These are phyloP conservation scores for Blastomyces emzantsi DNA, from an alignment of 2,329 filamentous ascomycete genomes.

Conservation along the genomic window DNA sequence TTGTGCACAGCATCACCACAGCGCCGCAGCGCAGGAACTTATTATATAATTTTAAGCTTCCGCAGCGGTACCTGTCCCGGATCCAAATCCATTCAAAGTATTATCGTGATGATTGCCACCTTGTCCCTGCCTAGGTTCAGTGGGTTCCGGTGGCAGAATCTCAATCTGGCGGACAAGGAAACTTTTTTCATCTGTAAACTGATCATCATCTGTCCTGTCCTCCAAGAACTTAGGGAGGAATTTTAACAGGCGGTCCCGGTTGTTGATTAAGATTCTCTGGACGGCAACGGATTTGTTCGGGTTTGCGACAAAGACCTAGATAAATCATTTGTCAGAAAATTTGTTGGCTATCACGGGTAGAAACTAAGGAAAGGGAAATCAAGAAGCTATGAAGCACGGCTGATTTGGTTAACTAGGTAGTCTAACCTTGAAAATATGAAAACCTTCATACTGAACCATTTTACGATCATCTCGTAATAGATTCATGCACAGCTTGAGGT, in stretches of 20 bases:
- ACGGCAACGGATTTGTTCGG: constrained; percentile 96
- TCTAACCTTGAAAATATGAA: constrained; percentile 87
- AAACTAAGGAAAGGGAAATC: neutral
- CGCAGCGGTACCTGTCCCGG: neutral
- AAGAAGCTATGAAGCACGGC: neutral
- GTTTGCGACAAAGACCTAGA: constrained; percentile 87
- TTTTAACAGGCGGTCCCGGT: constrained; percentile 77
- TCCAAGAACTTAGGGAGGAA: constrained; percentile 90
- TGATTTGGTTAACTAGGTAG: neutral
- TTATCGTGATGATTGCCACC: neutral
- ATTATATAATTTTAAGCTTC: neutral
- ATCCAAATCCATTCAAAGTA: neutral
- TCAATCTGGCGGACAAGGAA: constrained; percentile 93
- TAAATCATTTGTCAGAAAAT: neutral
- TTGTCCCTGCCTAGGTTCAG: constrained; percentile 25
- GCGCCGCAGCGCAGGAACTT: neutral
- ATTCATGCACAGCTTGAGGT: constrained; percentile 98
- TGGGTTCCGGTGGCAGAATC: constrained; percentile 35
- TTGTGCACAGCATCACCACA: neutral
- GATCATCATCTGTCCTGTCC: constrained; percentile 92
- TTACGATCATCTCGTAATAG: constrained; percentile 88
- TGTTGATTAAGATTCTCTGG: constrained; percentile 92
- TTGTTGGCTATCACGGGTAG: neutral
- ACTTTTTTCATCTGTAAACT: constrained; percentile 96
- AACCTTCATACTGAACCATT: constrained; percentile 99